A percentile compares a stretch with the other conserved stretches of the same genome.
Conservation (phyloP, 2,329 filamentous ascomycete genomes). For the Microascus cirrosus region DNA sequence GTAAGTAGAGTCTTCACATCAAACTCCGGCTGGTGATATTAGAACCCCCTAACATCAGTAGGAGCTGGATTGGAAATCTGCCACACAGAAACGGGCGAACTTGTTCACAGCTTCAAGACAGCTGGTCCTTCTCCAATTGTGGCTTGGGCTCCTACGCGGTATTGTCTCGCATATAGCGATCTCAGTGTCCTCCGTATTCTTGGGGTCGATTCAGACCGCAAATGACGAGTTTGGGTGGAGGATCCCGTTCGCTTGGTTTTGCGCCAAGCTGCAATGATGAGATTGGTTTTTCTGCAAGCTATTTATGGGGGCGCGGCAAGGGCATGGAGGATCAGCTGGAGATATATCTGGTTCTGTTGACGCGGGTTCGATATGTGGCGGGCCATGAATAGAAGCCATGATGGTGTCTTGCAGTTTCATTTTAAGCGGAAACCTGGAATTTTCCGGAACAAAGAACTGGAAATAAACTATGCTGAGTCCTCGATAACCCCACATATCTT, state of each 20-base stretch:
- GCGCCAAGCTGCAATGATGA: background rate
- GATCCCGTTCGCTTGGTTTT: background rate
- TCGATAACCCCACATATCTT: background rate
- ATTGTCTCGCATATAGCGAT: slow-evolving; percentile 65
- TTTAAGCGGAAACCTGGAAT: background rate
- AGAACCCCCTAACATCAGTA: slow-evolving; percentile 12
- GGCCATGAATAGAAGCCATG: background rate
- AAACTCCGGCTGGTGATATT: background rate
- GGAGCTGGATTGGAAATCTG: slow-evolving; percentile 56
- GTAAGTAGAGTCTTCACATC: slow-evolving; percentile 20
- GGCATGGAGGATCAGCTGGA: background rate
- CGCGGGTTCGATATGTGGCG: background rate
- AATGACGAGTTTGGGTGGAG: slow-evolving; percentile 13
- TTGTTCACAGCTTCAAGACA: slow-evolving; percentile 62
- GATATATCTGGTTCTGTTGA: background rate
- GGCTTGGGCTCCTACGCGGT: slow-evolving; percentile 65
- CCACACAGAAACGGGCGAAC: slow-evolving; percentile 64
- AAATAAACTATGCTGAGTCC: background rate
- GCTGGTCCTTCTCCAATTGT: slow-evolving; percentile 53
- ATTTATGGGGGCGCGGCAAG: background rate
- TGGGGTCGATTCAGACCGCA: slow-evolving; percentile 39
- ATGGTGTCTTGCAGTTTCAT: background rate
- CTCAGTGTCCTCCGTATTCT: slow-evolving; percentile 58
- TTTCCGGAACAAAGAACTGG: background rate
- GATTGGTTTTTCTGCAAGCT: background rate